These are phyloP conservation scores for Leishmania tropica DNA, from an alignment of 208 protist species.

Conservation along the genomic window DNA sequence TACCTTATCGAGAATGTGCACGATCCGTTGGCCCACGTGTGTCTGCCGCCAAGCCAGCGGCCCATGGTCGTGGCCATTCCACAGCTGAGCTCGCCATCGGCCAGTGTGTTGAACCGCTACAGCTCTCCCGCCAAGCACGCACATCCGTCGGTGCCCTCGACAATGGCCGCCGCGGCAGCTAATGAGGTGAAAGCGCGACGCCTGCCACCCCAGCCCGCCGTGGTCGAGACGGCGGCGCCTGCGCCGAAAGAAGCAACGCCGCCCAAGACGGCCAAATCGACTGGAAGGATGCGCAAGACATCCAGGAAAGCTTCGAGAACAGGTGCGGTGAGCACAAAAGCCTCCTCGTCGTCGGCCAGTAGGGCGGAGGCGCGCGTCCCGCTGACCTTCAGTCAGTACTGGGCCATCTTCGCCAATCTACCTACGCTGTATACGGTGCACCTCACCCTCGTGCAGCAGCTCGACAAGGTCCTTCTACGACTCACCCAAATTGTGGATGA, in stretches of 20 bases:
- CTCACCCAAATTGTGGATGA: constrained; percentile 40
- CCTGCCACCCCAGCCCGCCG: constrained; percentile 22
- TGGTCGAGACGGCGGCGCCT: neutral
- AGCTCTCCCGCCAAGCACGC: constrained; percentile 4
- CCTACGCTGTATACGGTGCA: constrained; percentile 56
- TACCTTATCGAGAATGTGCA: constrained; percentile 77
- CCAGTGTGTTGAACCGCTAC: neutral
- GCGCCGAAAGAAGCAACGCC: neutral
- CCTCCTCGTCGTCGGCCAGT: neutral
- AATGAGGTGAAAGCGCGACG: neutral
- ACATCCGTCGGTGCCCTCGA: neutral
- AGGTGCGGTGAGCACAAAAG: neutral
- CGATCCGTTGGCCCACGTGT: constrained; percentile 27
- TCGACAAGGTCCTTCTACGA: constrained; percentile 39
- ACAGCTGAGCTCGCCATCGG: neutral
- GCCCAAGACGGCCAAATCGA: neutral
- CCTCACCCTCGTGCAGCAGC: constrained; percentile 40
- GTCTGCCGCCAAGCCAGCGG: constrained; percentile 28
- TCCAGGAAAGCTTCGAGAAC: neutral
- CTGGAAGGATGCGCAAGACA: neutral
- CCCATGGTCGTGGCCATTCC: constrained; percentile 1
- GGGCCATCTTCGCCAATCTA: constrained; percentile 80
- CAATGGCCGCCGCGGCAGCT: neutral
- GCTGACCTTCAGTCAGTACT: constrained; percentile 54
- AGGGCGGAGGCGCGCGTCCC: neutral